These are phyloP conservation scores for Ormosia semicastrata DNA, from an alignment of 306 rosid species.

Conservation along the genomic window DNA sequence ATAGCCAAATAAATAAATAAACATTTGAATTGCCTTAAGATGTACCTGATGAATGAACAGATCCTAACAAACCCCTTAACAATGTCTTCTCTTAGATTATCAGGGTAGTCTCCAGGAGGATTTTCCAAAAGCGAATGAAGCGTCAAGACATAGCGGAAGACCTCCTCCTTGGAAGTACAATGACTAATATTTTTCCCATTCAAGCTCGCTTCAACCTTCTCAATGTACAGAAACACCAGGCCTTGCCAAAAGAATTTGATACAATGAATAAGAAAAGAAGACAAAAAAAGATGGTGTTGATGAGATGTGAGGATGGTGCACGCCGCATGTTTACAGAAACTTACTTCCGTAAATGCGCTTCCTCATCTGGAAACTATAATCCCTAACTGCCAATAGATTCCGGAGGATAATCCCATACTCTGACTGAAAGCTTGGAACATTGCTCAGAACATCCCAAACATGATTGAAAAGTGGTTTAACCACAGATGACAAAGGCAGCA, in stretches of 20 bases:
- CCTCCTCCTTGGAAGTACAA: conserved; percentile 75
- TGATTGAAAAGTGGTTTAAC: conserved; percentile 76
- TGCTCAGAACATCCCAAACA: conserved; percentile 74
- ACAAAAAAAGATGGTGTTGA: conserved; percentile 13
- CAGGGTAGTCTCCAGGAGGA: conserved; percentile 84
- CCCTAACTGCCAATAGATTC: conserved; percentile 65
- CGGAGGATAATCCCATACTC: conserved; percentile 84
- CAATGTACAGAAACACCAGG: conserved; percentile 65
- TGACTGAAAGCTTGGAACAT: conserved; percentile 73
- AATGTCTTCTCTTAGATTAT: conserved; percentile 57
- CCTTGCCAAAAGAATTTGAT: conserved; percentile 45
- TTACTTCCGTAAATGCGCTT: conserved; percentile 74
- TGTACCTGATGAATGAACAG: conserved; percentile 69
- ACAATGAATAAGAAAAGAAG: not conserved
- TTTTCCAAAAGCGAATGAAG: conserved; percentile 84
- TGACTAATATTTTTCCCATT: conserved; percentile 49
- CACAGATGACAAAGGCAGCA: conserved; percentile 56
- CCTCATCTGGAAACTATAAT: conserved; percentile 84
- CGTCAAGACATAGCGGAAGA: conserved; percentile 73
- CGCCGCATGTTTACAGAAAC: conserved; percentile 27
- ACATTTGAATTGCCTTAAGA: conserved; percentile 11
- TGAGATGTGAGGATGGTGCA: conserved; percentile 20
- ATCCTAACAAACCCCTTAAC: conserved; percentile 62
- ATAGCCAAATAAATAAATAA: not conserved
- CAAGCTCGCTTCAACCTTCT: conserved; percentile 63